These are phyloP conservation scores for Torulaspora franciscae DNA, from an alignment of 805 yeast genomes.

Conservation along the genomic window DNA sequence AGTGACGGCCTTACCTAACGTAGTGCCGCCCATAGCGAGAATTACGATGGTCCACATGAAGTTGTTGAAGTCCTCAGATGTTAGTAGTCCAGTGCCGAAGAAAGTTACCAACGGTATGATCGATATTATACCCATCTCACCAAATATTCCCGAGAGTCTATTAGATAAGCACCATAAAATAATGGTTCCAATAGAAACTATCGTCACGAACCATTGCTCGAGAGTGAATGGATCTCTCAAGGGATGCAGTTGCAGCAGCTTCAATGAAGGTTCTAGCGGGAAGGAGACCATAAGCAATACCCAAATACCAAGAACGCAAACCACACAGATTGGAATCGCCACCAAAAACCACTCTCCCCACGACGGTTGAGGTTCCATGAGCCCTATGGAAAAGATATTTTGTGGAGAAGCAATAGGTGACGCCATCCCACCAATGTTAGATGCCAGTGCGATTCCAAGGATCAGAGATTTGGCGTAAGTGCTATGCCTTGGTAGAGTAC, in stretches of 20 bases:
- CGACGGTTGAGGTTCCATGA: slow-evolving; percentile 76
- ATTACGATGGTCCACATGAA: slow-evolving; percentile 96
- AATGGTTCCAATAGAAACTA: slow-evolving; percentile 68
- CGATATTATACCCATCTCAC: slow-evolving; percentile 97
- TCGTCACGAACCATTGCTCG: slow-evolving; percentile 69
- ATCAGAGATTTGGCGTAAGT: slow-evolving; percentile 78
- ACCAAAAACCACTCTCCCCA: slow-evolving; percentile 95
- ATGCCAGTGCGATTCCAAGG: slow-evolving; percentile 87
- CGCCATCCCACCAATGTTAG: slow-evolving; percentile 94
- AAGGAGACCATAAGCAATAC: slow-evolving; percentile 61
- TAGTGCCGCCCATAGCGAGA: slow-evolving; percentile 96
- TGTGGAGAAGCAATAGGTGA: slow-evolving; percentile 98
- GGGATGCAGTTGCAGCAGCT: slow-evolving; percentile 42
- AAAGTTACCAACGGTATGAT: slow-evolving; percentile 84
- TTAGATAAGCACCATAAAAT: slow-evolving; percentile 86
- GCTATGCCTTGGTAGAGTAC: slow-evolving; percentile 76
- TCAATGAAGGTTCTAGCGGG: slow-evolving; percentile 49
- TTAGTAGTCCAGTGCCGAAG: slow-evolving; percentile 83
- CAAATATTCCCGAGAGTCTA: slow-evolving; percentile 64
- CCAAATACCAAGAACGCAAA: slow-evolving; percentile 69
- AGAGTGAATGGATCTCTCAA: slow-evolving; percentile 64
- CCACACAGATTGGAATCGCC: slow-evolving; percentile 70
- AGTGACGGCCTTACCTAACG: slow-evolving; percentile 90
- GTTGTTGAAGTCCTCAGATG: slow-evolving; percentile 89
- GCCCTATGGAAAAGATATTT: slow-evolving; percentile 81